Evolutionary conservation across 2,329 filamentous ascomycete species (phyloP).

Genomic region (Chaetomiaceae sp.): DNA sequence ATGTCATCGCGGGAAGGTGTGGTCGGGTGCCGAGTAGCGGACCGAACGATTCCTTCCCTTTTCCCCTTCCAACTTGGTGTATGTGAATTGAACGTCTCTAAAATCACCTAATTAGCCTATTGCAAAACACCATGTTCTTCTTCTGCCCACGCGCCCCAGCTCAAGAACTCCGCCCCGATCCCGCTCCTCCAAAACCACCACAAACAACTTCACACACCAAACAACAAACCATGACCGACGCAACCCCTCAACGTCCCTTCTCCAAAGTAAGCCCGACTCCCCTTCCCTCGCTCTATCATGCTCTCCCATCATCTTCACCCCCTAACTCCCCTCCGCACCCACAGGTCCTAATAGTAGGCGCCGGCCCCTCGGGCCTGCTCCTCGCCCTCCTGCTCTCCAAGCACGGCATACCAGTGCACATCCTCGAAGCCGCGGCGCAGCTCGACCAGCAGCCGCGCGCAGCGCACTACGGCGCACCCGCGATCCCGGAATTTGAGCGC

Average conservation of each 20-base stretch:
- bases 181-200: neutral
- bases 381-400: conserved; percentile 48
- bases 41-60: no score
- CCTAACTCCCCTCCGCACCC: neutral
- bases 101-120: no score
- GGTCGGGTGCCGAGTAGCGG: no score
- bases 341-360: conserved; percentile 42
- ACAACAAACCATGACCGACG: conserved; percentile 8
- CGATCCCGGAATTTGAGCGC: conserved; percentile 51
- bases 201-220: neutral
- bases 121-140: no score
- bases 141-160: no score
- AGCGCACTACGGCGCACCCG: conserved; percentile 54
- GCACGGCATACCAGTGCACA: conserved; percentile 44
- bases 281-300: neutral
- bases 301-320: neutral
- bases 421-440: conserved; percentile 49
- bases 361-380: conserved; percentile 44
- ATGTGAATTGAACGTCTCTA: no score
- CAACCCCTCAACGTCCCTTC: conserved; percentile 12
- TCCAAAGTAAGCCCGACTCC: conserved; percentile 7
- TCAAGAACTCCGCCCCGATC: no score
- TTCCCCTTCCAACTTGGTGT: no score
- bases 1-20: no score
- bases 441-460: conserved; percentile 56